Evolutionary conservation across 768 basidiomycete genomes (phyloP), one percentile per base, ranked within the genome.

Genomic region (Boletus patriciae): DNA sequence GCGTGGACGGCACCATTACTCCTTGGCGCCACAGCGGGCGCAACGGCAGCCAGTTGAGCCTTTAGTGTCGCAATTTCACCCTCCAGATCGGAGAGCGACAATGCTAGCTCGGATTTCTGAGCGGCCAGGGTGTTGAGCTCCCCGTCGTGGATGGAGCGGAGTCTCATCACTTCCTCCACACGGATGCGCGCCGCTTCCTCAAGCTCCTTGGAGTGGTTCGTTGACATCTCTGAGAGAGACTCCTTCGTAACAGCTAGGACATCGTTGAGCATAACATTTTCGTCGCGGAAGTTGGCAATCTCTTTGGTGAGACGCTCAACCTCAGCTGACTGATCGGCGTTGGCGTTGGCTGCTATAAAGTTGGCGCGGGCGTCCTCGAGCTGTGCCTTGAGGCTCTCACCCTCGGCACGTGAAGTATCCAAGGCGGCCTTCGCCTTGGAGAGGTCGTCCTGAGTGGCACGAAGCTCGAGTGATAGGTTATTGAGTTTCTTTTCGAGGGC

Each of bases 381-480:
- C 66, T 92, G 88, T 19, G 78, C 70, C 46, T 78, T 83, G 38
- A 91, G 72, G 18, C 59, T 76, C 54, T 83, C 82, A 7, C 83
- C 70, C 61, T 92, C 88, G 4, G 76, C 66, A 29, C 77, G 77
- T 31, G 82, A 74, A 7, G 80, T 57, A 19, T 85, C 79, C 9
- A 86, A 65, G 25, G 81, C 73, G 1, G 80, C 67, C 70, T 94
- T 93, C 6, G 88, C 79, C 76, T 92, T 93, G 3, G 78, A 66
- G 36, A 94, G 83, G 68, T 93, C 91, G 59, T 94, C 91, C 65
- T 87, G 84, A 0, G 92, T 91, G 15, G 91, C 92, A 65, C 87
- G 91, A 42, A 94, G 80, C 62, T 93, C 90, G 31, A 92, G 74
- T 54, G 75, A 82, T 59, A 87, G 76, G 48, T 73, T 80, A 52